A percentile compares a stretch with the other conserved stretches of the same genome.
Evolutionary conservation across 2,329 filamentous ascomycete species (phyloP).

Genomic region (Calonectria montana): DNA sequence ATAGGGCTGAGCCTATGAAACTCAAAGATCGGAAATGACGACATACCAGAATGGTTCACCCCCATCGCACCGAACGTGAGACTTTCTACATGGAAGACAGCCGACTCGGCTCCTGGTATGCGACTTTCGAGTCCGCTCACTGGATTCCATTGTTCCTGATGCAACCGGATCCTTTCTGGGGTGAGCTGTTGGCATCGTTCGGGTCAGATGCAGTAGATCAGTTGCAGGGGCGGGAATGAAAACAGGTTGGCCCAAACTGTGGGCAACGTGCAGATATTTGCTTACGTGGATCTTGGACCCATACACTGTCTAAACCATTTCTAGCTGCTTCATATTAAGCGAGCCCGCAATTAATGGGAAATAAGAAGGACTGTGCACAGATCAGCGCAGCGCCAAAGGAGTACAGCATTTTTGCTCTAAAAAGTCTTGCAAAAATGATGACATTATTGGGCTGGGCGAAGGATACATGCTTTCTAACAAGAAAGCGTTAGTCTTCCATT

Average conservation of each 20-base stretch:
- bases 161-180: neutral
- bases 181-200: neutral
- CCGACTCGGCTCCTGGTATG: neutral
- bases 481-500: neutral
- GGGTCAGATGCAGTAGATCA: neutral
- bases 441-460: neutral
- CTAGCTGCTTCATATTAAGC: neutral
- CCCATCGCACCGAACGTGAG: neutral
- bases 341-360: neutral
- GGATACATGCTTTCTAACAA: neutral
- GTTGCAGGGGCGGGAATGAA: neutral
- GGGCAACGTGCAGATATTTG: neutral
- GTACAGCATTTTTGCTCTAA: neutral
- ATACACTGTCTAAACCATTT: neutral
- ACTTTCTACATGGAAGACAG: neutral
- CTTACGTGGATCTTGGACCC: neutral
- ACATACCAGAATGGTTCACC: neutral
- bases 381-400: neutral
- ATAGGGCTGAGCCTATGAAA: neutral
- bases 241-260: neutral
- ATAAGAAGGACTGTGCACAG: neutral
- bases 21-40: neutral
- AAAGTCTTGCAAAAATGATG: neutral
- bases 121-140: neutral
- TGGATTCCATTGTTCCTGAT: neutral